A percentile compares a stretch with the other conserved stretches of the same genome.
phyloP scores from a whole-genome alignment of 2,329 filamentous ascomycete genomes.

The Lanzia echinophila region DNA sequence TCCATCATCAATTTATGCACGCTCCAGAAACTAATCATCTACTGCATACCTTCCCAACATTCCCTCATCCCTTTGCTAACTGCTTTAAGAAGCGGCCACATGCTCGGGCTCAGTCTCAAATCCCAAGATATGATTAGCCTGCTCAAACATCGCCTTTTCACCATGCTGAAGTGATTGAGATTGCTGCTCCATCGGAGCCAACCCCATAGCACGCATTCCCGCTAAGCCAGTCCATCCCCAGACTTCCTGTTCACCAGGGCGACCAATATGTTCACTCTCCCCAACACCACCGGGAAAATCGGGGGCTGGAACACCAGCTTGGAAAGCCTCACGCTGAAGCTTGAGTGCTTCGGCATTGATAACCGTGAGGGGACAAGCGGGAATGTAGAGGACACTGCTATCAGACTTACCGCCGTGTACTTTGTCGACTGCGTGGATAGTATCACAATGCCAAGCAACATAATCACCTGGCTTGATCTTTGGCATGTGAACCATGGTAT shows the following conservation, averaged over 20 bases:
- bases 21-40: no score
- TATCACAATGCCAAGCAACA: constrained; percentile 53
- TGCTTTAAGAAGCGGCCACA: no score
- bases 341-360: constrained; percentile 64
- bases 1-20: no score
- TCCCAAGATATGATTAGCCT: background rate
- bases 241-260: constrained; percentile 30
- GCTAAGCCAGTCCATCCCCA: constrained; percentile 41
- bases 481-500: constrained; percentile 60
- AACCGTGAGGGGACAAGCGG: constrained; percentile 73
- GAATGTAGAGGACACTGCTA: constrained; percentile 84
- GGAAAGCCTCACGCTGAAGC: constrained; percentile 65
- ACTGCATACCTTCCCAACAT: no score
- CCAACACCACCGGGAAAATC: constrained; percentile 68
- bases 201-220: constrained; percentile 50
- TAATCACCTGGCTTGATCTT: constrained; percentile 60
- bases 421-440: constrained; percentile 70
- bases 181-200: constrained; percentile 36
- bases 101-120: background rate
- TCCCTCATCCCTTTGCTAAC: no score
- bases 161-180: background rate
- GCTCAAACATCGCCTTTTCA: background rate
- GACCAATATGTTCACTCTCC: constrained; percentile 48
- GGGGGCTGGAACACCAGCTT: constrained; percentile 57
- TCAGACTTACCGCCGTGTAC: constrained; percentile 65